phyloP scores from a whole-genome alignment of 257 asterid species.

The Schizonepeta tenuifolia region DNA sequence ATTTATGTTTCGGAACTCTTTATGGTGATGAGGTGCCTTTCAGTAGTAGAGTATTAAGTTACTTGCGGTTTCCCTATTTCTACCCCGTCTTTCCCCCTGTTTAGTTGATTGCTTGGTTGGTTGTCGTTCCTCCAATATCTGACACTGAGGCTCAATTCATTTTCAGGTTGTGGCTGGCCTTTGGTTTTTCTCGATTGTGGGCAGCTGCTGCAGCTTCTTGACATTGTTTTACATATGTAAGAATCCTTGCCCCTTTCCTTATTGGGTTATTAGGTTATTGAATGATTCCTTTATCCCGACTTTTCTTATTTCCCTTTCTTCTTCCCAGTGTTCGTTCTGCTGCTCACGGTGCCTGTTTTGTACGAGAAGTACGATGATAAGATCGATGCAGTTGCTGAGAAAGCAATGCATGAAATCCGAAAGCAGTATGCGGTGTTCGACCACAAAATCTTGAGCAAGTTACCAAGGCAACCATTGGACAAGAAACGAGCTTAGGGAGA shows the following conservation, averaged over 20 bases:
- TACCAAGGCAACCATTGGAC: slow-evolving; percentile 66
- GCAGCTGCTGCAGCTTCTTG: slow-evolving; percentile 85
- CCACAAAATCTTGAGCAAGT: slow-evolving; percentile 69
- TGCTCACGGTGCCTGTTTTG: slow-evolving; percentile 79
- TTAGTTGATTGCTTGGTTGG: not conserved
- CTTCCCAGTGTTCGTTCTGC: slow-evolving; percentile 62
- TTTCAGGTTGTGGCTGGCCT: slow-evolving; percentile 69
- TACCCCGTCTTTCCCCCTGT: not conserved
- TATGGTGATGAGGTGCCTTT: not conserved
- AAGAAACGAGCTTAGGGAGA: slow-evolving; percentile 58
- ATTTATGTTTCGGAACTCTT: not conserved
- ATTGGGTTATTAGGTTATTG: not conserved
- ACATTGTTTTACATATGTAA: slow-evolving; percentile 81
- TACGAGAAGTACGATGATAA: slow-evolving; percentile 85
- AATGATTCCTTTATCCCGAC: not conserved
- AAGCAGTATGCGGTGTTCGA: slow-evolving; percentile 78
- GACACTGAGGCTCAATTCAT: not conserved
- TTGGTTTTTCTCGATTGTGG: slow-evolving; percentile 79
- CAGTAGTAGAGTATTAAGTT: not conserved
- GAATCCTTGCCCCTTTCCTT: not conserved
- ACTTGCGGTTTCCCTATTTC: not conserved
- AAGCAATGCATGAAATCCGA: slow-evolving; percentile 65
- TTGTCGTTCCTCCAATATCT: not conserved
- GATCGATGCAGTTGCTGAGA: slow-evolving; percentile 75
- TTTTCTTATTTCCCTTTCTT: not conserved